Evolutionary conservation across 2,329 filamentous ascomycete species (phyloP).

Genomic region (Fusarium tricinctum): DNA sequence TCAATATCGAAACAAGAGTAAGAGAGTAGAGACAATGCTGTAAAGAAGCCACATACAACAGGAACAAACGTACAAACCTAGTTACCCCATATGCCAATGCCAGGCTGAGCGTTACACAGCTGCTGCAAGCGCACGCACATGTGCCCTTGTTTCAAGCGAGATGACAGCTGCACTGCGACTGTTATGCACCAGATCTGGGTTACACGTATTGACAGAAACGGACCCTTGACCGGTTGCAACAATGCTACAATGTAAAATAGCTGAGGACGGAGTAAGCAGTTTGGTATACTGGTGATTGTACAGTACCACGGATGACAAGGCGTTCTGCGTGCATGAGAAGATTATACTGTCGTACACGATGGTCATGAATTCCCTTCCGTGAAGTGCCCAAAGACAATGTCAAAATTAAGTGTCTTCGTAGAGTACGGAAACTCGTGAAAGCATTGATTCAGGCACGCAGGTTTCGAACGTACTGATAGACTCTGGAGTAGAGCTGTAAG

Average conservation of each 20-base stretch:
- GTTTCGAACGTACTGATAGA: not conserved
- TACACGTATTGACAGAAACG: not conserved
- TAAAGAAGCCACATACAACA: not conserved
- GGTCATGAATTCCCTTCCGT: not conserved
- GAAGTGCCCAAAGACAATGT: not conserved
- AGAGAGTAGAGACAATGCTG: not conserved
- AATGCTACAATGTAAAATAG: not conserved
- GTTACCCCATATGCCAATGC: slow-evolving; percentile 22
- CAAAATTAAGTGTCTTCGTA: not conserved
- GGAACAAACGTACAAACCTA: slow-evolving; percentile 16
- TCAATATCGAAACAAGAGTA: not conserved
- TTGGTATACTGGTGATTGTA: not conserved
- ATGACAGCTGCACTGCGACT: slow-evolving; percentile 22
- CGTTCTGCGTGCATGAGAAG: not conserved
- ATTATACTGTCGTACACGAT: not conserved
- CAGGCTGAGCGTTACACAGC: slow-evolving; percentile 5
- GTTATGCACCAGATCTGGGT: slow-evolving; percentile 7
- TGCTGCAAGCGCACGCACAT: slow-evolving; percentile 15
- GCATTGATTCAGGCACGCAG: not conserved
- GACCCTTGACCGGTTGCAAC: not conserved
- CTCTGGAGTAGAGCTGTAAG: not conserved
- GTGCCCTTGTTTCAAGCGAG: slow-evolving; percentile 34
- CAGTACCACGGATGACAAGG: not conserved
- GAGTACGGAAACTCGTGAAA: not conserved
- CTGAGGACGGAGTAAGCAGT: not conserved